A percentile compares a stretch with the other conserved stretches of the same genome.
These are phyloP conservation scores for Solanum rostratum DNA, from an alignment of 257 asterid species.

Conservation along the genomic window DNA sequence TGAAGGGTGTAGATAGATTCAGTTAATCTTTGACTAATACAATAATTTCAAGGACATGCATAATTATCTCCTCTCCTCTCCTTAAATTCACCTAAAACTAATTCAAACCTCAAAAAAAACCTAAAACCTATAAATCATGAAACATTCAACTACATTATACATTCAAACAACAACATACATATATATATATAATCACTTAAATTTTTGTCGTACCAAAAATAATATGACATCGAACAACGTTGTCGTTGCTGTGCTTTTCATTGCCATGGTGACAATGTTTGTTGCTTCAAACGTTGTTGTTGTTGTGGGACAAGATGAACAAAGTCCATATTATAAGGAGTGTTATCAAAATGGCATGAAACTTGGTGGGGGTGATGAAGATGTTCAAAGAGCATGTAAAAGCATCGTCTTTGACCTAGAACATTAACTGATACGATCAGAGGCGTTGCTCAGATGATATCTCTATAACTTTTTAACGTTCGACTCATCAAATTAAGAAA, in stretches of 20 bases:
- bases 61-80: not conserved
- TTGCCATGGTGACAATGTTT: not conserved
- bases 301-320: not conserved
- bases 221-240: not conserved
- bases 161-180: not conserved
- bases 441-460: not conserved
- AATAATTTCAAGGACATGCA: not conserved
- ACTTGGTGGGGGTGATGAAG: not conserved
- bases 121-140: not conserved
- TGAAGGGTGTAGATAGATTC: not conserved
- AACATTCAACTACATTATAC: not conserved
- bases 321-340: not conserved
- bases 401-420: not conserved
- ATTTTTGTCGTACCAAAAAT: not conserved
- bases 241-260: not conserved
- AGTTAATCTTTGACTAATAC: not conserved
- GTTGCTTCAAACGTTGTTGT: not conserved
- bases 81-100: not conserved
- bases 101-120: not conserved
- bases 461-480: not conserved
- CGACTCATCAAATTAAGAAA: not conserved
- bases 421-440: not conserved
- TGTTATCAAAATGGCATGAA: not conserved
- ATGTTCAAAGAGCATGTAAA: not conserved
- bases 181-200: not conserved